A percentile compares a stretch with the other conserved stretches of the same genome.
Evolutionary conservation across 1,139 yeast genomes (phyloP).

Genomic region (Pneumocystis murina): DNA sequence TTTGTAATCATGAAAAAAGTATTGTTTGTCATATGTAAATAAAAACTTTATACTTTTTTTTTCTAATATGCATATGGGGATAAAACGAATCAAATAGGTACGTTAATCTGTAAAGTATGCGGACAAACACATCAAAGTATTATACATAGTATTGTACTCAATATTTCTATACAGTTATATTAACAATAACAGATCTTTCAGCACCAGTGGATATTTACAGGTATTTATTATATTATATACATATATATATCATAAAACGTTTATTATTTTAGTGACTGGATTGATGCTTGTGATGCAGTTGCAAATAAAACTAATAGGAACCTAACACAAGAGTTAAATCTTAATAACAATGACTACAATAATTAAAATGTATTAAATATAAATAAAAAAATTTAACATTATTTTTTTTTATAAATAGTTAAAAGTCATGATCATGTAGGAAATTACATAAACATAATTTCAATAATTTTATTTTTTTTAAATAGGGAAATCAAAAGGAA

Average conservation of each 20-base stretch:
- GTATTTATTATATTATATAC: background rate
- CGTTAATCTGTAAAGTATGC: conserved; percentile 78
- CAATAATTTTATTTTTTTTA: too few relatives aligned
- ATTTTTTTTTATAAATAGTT: too few relatives aligned
- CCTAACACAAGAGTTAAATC: conserved; percentile 12
- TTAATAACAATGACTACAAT: conserved; percentile 16
- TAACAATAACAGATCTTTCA: conserved; percentile 30
- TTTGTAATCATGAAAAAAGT: conserved; percentile 90
- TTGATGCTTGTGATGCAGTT: conserved; percentile 94
- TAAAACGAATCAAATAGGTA: conserved; percentile 73
- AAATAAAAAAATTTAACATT: conserved; percentile 17
- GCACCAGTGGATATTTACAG: conserved; percentile 81
- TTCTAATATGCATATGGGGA: conserved; percentile 28
- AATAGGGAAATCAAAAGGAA: too few relatives aligned
- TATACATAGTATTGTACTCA: conserved; percentile 39
- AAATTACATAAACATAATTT: too few relatives aligned
- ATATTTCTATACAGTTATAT: conserved; percentile 18
- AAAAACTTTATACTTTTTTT: background rate
- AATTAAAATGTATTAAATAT: conserved; percentile 16
- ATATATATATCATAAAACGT: background rate
- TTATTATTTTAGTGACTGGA: conserved; percentile 59
- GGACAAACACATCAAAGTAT: conserved; percentile 89
- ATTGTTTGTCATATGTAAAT: conserved; percentile 54
- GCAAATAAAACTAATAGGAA: conserved; percentile 41
- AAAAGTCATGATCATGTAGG: too few relatives aligned